A percentile compares a stretch with the other conserved stretches of the same genome.
Conservation (phyloP, 2,329 filamentous ascomycete species). For the Pyrenophora seminiperda region DNA sequence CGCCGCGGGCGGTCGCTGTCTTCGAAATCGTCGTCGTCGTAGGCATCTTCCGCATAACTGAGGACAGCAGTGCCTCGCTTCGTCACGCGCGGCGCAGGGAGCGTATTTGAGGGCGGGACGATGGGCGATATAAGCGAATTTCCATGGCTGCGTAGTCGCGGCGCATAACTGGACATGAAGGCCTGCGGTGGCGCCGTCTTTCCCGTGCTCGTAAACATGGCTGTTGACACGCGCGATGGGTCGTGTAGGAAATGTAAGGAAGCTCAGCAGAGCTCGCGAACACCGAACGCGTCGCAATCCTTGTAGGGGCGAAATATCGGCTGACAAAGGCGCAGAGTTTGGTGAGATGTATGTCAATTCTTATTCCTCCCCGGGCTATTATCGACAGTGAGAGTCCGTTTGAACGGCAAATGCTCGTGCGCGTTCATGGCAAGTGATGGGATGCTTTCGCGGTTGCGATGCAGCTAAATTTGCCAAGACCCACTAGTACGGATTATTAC, state of each 20-base stretch:
- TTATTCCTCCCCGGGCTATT: slow-evolving; percentile 10
- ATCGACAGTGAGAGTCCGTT: slow-evolving; percentile 12
- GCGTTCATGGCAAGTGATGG: slow-evolving; percentile 32
- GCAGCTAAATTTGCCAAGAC: slow-evolving; percentile 27
- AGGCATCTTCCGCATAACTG: slow-evolving; percentile 97
- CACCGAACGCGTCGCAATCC: slow-evolving; percentile 40
- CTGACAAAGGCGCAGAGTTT: slow-evolving; percentile 4
- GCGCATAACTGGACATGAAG: slow-evolving; percentile 89
- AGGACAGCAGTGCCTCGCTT: slow-evolving; percentile 96
- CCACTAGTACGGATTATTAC: slow-evolving; percentile 4
- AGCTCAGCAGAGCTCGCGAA: slow-evolving; percentile 39
- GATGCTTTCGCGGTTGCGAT: slow-evolving; percentile 31
- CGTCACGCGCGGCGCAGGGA: slow-evolving; percentile 79
- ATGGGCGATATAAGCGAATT: slow-evolving; percentile 90
- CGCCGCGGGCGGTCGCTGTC: slow-evolving; percentile 71
- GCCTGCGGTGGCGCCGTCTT: slow-evolving; percentile 71
- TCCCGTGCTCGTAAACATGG: slow-evolving; percentile 49
- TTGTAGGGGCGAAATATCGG: slow-evolving; percentile 1
- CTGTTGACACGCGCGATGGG: slow-evolving; percentile 29
- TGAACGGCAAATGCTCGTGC: slow-evolving; percentile 23
- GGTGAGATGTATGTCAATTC: slow-evolving; percentile 2
- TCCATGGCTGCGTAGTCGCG: slow-evolving; percentile 84
- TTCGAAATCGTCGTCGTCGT: slow-evolving; percentile 81
- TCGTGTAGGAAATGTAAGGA: slow-evolving; percentile 28
- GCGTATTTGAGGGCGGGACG: slow-evolving; percentile 70